These are phyloP conservation scores for Chlorella sp. DNA, from an alignment of 139 green algal species.

Conservation along the genomic window DNA sequence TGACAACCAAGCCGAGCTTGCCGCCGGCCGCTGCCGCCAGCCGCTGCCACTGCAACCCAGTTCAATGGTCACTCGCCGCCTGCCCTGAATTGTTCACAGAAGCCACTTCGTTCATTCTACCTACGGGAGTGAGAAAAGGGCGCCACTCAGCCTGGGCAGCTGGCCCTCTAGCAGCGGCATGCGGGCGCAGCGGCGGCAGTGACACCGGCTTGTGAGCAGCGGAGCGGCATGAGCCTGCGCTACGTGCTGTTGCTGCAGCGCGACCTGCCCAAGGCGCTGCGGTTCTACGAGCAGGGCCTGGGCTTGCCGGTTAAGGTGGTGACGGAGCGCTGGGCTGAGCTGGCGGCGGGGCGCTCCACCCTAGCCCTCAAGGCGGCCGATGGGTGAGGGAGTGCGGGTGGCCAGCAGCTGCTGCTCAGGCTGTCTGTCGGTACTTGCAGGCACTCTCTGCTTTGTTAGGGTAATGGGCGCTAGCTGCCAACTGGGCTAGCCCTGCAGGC, in stretches of 20 bases:
- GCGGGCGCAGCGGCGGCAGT: background rate
- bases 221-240: conserved; percentile 34
- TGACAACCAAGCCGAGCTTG: background rate
- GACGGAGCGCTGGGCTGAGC: conserved; percentile 81
- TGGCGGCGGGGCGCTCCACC: conserved; percentile 55
- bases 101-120: too few species aligned
- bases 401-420: too few species aligned
- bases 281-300: conserved; percentile 75
- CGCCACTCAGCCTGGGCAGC: background rate
- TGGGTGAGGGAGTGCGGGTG: conserved; percentile 39
- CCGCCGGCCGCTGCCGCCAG: too few species aligned
- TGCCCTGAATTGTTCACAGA: too few species aligned
- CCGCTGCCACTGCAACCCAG: too few species aligned
- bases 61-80: too few species aligned
- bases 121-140: too few species aligned
- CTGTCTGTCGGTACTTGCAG: too few species aligned
- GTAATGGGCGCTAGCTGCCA: too few species aligned
- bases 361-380: conserved; percentile 67
- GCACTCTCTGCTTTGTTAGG: too few species aligned
- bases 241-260: conserved; percentile 79
- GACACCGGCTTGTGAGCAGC: background rate
- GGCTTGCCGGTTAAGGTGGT: conserved; percentile 68
- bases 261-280: conserved; percentile 70
- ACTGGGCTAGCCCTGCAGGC: too few species aligned
- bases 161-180: background rate